Conservation (phyloP, 2,329 filamentous ascomycete species). For the Pyrenochaeta sp. region DNA sequence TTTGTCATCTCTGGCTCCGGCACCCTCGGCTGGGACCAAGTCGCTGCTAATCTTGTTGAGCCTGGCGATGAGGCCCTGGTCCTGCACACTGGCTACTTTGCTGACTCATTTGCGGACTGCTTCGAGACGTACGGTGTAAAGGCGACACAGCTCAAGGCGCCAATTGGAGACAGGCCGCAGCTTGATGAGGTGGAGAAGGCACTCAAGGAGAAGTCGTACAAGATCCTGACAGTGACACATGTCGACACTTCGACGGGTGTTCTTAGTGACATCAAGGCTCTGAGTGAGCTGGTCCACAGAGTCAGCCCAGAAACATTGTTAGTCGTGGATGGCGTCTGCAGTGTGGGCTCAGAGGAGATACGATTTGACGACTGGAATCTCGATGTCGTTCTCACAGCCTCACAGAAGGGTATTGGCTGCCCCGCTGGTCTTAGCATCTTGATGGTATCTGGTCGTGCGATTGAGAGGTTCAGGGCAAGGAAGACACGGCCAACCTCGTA, state of each 20-base stretch:
- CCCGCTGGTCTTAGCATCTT: slow-evolving; percentile 93
- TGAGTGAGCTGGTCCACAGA: slow-evolving; percentile 82
- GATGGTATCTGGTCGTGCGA: slow-evolving; percentile 89
- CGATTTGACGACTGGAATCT: slow-evolving; percentile 94
- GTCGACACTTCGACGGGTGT: slow-evolving; percentile 98
- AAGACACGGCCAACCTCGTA: slow-evolving; percentile 86
- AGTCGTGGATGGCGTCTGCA: slow-evolving; percentile 96
- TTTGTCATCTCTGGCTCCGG: slow-evolving; percentile 95
- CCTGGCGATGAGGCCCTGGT: slow-evolving; percentile 90
- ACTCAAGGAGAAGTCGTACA: slow-evolving; percentile 89
- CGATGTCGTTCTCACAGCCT: slow-evolving; percentile 91
- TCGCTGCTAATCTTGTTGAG: slow-evolving; percentile 92
- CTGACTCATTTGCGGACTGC: slow-evolving; percentile 92
- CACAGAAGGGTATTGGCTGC: slow-evolving; percentile 96
- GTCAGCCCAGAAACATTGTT: slow-evolving; percentile 92
- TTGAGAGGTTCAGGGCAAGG: slow-evolving; percentile 79
- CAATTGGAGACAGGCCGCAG: slow-evolving; percentile 87
- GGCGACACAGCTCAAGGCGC: slow-evolving; percentile 87
- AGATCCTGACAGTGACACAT: slow-evolving; percentile 92
- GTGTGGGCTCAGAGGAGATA: slow-evolving; percentile 94
- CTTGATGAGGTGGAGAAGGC: slow-evolving; percentile 88
- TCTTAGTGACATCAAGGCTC: slow-evolving; percentile 84
- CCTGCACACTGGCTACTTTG: slow-evolving; percentile 96
- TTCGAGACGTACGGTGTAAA: slow-evolving; percentile 90
- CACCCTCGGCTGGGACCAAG: slow-evolving; percentile 95